These are phyloP conservation scores for Aristolochia contorta DNA, from an alignment of 164 flowering plant species.

Conservation along the genomic window DNA sequence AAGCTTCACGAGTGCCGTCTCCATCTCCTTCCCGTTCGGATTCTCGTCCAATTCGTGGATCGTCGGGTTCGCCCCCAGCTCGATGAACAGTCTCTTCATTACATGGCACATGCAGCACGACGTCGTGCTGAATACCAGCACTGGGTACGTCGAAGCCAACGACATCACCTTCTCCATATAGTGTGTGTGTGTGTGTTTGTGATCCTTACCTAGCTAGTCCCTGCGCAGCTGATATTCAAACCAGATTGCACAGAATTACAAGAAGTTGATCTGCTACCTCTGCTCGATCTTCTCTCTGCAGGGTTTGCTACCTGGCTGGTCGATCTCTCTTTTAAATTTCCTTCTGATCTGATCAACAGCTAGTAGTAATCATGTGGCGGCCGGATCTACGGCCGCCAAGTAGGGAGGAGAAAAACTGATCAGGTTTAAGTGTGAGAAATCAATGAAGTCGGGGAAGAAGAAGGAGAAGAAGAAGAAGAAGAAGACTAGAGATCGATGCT, in stretches of 20 bases:
- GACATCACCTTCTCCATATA: slow-evolving; percentile 18
- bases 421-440: not conserved
- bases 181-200: too few species aligned
- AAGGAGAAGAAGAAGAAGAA: not conserved
- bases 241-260: too few species aligned
- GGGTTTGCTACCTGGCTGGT: too few species aligned
- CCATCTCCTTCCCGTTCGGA: slow-evolving; percentile 52
- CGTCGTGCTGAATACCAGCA: slow-evolving; percentile 79
- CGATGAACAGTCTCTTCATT: slow-evolving; percentile 52
- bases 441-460: not conserved
- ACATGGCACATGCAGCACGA: slow-evolving; percentile 74
- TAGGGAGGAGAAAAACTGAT: too few species aligned
- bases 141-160: slow-evolving; percentile 47
- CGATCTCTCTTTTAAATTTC: too few species aligned
- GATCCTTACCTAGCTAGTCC: too few species aligned
- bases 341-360: too few species aligned
- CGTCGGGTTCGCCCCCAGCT: slow-evolving; percentile 41
- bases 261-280: too few species aligned
- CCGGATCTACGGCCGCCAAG: not conserved
- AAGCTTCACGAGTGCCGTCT: slow-evolving; percentile 46
- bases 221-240: too few species aligned
- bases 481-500: too few species aligned
- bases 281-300: not conserved
- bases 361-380: not conserved
- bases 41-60: slow-evolving; percentile 40